Base-by-base conservation (phyloP, 345 rosid species). In the Eucalyptus curtisii region DNA sequence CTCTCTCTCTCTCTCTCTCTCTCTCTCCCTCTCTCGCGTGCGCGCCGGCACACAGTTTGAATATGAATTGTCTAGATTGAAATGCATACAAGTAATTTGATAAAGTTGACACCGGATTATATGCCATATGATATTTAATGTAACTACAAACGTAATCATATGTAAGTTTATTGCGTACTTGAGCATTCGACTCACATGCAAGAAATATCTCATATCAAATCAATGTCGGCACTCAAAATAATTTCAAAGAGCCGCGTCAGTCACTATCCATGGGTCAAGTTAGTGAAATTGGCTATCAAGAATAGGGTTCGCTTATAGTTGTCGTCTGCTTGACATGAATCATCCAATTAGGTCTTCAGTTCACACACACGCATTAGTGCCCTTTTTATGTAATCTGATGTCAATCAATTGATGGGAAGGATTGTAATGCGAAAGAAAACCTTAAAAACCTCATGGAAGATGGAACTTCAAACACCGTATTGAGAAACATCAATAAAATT, bases 331-430 rank as follows among this genome's bases (percentile, higher is more conserved):
- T 13, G 40, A 14, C 19, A 64, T n/a, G 2, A 1, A n/a, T 64
- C 37, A 14, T 4, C 76, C 76, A n/a, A 64, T 64, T 4, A 5
- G 10, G 10, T n/a, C 40, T n/a, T 59, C 14, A 12, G 7, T n/a
- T 24, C 30, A 0, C 14, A 0, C n/a, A 1, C 57, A 13, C 3
- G 13, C 49, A 11, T 11, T 2, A 5, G 25, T 52, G 57, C 25
- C 57, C 57, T 52, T 52, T 52, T 20, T 52, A 52, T 19, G 57
- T 52, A 52, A 52, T 52, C 10, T 1, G 1, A 52, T 52, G 57
- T 20, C 25, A 52, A 20, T 52, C 57, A 52, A 61, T n/a, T n/a
- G n/a, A n/a, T n/a, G n/a, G 61, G 61, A 55, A 55, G 13, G 61
- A 55, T 10, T 24, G 61, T 27, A 1, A 59, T 30, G 31, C 4